Base-by-base conservation (phyloP, 2,329 filamentous ascomycete genomes). In the Chaetomium sp. region DNA sequence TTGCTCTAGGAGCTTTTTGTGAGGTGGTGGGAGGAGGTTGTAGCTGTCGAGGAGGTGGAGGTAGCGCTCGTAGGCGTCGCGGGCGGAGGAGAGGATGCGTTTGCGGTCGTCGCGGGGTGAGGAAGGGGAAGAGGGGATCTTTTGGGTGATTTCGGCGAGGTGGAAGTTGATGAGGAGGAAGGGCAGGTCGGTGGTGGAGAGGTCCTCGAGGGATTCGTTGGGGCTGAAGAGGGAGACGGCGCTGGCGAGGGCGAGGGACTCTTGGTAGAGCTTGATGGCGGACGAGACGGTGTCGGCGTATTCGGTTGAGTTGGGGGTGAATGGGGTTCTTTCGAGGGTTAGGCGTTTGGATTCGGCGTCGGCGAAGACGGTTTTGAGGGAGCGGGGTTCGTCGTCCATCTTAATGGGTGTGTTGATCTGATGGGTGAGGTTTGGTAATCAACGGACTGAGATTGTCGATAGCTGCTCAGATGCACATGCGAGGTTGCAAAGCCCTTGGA, bases 141-240 rank as follows among this genome's bases (percentile, higher is more conserved):
- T 86, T 65, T 89, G 84, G 40, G 87, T 75, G 10, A 96, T 79
- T 67, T 96, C 91, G 37, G 91, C 92, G 52, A 94, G 76, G 66
- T 86, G 82, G 70, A 86, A 90, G 70, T 87, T 80, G 59, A 91
- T 81, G 27, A 90, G 79, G 59, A 99, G 79, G 70, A 92, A 95
- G 73, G 90, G 89, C 36, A 99, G 74, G 66, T 95, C 86, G n/a
- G 80, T 79, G 1, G 92, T 95, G 11, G 88, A 77, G 36, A 96
- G 75, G 72, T 99, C 94, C 59, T 99, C 94, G 41, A 92, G 72
- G 0, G 82, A 80, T 71, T 99, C 94, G 71, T 99, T 99, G 38
- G 85, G 79, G 63, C 90, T 96, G 79, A 97, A 97, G 52, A 99
- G 77, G 0, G 88, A 86, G 33, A 94, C 77, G 57, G 83, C 79